Base-by-base conservation (phyloP, 129 eudicot genomes). In the Centrapalus pauciflorus region DNA sequence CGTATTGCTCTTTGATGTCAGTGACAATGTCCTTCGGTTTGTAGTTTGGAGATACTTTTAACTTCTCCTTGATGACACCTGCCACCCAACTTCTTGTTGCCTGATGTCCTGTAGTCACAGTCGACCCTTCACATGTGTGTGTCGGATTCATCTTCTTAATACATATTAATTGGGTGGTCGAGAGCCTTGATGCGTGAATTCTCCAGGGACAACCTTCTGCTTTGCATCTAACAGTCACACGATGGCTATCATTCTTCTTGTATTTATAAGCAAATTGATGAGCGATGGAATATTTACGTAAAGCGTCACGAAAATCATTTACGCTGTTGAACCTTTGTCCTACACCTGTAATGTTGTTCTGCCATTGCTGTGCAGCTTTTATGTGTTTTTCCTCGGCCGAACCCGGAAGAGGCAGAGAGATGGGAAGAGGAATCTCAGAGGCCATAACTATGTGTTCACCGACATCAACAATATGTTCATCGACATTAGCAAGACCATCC, bases 11-110 rank as follows among this genome's bases (percentile, higher is more conserved):
- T 51, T 92, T 88, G 45, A 92, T 92, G 74, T 92, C 98, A 32
- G 77, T 76, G 12, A 92, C 96, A 11, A 92, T 92, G 77, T 92
- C 98, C 79, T 86, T 92, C 2, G 98, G 98, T 82, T 92, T 92
- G 70, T 92, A 92, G 67, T 83, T 83, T 5, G 98, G 98, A 30
- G 73, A 74, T 33, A 81, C 85, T 73, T 85, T 88, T 67, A 92
- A 54, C 62, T 88, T 92, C 61, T 92, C 98, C 69, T 83, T 92
- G 10, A 92, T 83, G 24, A 88, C 84, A 65, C 96, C 86, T 33
- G 98, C 96, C 19, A 92, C 95, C 98, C 98, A 92, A 73, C 89
- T 88, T 76, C 98, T 77, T 4, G 98, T 92, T 25, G 91, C 98
- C 76, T 92, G 90, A 73, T 83, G 77, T 8, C 96, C 91, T 25